Base-by-base conservation (phyloP, 2,329 filamentous ascomycete species). In the Cordyceps cateniannulata region DNA sequence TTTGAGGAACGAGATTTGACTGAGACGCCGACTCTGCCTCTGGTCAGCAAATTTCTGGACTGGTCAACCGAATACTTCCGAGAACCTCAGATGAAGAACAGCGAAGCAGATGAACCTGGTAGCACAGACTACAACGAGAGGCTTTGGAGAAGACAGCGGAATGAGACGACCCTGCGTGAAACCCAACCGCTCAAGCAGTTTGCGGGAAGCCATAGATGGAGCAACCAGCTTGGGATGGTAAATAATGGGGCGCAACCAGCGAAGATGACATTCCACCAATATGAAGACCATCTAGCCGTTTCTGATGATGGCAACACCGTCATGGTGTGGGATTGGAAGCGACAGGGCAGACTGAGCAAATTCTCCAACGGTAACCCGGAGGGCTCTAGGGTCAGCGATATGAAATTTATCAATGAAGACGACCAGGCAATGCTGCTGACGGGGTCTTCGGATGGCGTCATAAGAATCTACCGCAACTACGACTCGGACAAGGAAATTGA, bases 41-140 rank as follows among this genome's bases (percentile, higher is more conserved):
- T 99, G 20, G 83, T 83, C 62, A 96, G 92, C 71, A 87, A 83
- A 9, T 96, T 98, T 73, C 81, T 96, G 64, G 91, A 96, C 65
- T 99, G 93, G 93, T 96, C 93, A 4, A 92, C 95, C 49, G 93
- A 93, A 73, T 98, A 99, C 72, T 99, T 98, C 81, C 90, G 93
- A 32, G 93, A 98, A 73, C 95, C 95, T 35, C 95, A 99, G 74
- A 98, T 99, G 95, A 96, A 95, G 71, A 88, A 91, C 3, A 93
- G 90, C 62, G 95, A 99, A 72, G 90, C 93, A 25, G 95, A 99
- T 68, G 95, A 99, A 70, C 95, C 95, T 16, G 95, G 95, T 38
- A 97, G 92, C 69, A 90, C 90, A 18, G 93, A 98, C 72, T 99
- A 98, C 75, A 99, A 99, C 68, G 89, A 95, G 70, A 86, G 95